phyloP scores from a whole-genome alignment of 2,329 filamentous ascomycete genomes.

The Sporothrix brasiliensis region DNA sequence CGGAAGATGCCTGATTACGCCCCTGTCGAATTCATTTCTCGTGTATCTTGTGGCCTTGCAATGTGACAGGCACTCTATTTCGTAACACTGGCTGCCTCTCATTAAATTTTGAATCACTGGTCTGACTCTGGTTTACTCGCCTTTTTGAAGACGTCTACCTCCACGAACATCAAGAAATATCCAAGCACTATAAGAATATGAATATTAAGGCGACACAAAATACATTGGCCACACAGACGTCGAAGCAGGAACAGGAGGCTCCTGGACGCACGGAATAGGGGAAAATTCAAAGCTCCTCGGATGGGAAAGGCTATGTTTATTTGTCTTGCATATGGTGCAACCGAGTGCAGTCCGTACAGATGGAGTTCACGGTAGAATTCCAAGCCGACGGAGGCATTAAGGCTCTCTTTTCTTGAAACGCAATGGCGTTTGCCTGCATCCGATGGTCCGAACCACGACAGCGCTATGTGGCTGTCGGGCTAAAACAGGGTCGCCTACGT shows the following conservation, averaged over 20 bases:
- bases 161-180: not conserved
- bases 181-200: not conserved
- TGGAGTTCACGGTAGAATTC: not conserved
- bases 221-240: conserved; percentile 18
- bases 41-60: too few relatives aligned
- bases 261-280: not conserved
- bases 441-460: not conserved
- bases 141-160: not conserved
- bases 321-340: not conserved
- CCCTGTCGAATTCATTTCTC: not conserved
- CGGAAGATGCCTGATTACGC: not conserved
- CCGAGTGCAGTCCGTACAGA: not conserved
- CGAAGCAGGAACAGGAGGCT: not conserved
- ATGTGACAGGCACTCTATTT: conserved; percentile 16
- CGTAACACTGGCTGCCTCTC: not conserved
- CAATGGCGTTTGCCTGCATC: conserved; percentile 10
- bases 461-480: not conserved
- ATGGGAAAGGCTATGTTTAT: not conserved
- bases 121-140: not conserved
- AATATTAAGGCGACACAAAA: not conserved
- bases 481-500: not conserved
- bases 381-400: not conserved
- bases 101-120: not conserved
- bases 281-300: not conserved
- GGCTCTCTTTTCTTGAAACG: conserved; percentile 1